Evolutionary conservation across 345 rosid species (phyloP).

Genomic region (Bretschneidera sinensis): DNA sequence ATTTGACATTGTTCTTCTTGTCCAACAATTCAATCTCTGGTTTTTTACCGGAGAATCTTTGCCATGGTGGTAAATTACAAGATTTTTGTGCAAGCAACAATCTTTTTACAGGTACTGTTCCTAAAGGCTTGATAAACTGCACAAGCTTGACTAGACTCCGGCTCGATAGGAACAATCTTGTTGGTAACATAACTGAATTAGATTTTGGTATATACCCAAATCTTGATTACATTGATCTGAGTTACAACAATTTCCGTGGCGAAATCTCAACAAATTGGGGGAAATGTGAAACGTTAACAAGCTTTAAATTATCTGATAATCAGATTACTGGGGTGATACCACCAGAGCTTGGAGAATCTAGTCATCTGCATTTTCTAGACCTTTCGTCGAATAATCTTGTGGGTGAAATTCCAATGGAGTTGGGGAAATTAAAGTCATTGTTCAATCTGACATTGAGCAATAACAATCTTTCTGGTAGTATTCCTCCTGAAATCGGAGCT

Average conservation of each 20-base stretch:
- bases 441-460: slow-evolving; percentile 11
- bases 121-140: slow-evolving; percentile 31
- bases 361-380: slow-evolving; percentile 17
- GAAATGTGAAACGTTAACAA: slow-evolving; percentile 25
- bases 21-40: slow-evolving; percentile 32
- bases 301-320: slow-evolving; percentile 25
- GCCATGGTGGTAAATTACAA: slow-evolving; percentile 32
- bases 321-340: slow-evolving; percentile 32
- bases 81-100: slow-evolving; percentile 30
- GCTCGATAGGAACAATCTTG: slow-evolving; percentile 26
- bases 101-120: slow-evolving; percentile 28
- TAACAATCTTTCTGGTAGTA: slow-evolving; percentile 25
- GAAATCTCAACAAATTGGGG: slow-evolving; percentile 31
- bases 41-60: slow-evolving; percentile 33
- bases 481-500: slow-evolving; percentile 27
- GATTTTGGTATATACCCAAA: slow-evolving; percentile 31
- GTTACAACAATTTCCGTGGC: slow-evolving; percentile 37
- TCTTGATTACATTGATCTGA: slow-evolving; percentile 33
- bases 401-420: slow-evolving; percentile 21
- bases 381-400: slow-evolving; percentile 27
- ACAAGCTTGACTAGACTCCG: slow-evolving; percentile 33
- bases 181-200: slow-evolving; percentile 31
- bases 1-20: slow-evolving; percentile 27
- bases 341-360: slow-evolving; percentile 29
- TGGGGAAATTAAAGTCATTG: not conserved